Conservation (phyloP, 441 rosid species). For the Arabidopsis hybrid region DNA sequence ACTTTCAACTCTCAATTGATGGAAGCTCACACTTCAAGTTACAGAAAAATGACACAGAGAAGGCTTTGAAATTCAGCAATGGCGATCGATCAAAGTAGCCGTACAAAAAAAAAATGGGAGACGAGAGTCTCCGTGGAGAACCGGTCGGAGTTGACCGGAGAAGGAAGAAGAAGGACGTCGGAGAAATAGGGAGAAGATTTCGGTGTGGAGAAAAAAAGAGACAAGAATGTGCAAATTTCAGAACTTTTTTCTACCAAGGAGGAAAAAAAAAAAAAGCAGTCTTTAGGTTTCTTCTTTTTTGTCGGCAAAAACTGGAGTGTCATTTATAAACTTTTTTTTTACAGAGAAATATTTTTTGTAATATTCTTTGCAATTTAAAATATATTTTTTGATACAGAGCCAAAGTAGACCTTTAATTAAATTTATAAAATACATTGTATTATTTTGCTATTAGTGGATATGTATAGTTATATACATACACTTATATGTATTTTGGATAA, state of each 20-base stretch:
- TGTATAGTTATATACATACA: not conserved
- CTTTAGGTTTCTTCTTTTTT: conserved; percentile 34
- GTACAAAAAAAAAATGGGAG: not conserved
- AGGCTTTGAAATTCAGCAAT: conserved; percentile 43
- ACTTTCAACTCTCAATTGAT: conserved; percentile 31
- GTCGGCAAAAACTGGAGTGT: conserved; percentile 37
- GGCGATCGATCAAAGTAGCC: conserved; percentile 26
- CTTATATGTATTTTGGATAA: not conserved
- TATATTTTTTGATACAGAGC: not conserved
- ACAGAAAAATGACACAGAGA: conserved; percentile 1
- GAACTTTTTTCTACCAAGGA: conserved; percentile 15
- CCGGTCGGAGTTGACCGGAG: conserved; percentile 24
- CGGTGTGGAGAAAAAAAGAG: conserved; percentile 16
- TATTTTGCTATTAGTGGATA: not conserved
- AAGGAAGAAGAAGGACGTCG: conserved; percentile 34
- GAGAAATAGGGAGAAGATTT: conserved; percentile 26
- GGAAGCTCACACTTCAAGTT: conserved; percentile 26
- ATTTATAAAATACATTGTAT: not conserved
- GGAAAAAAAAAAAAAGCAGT: not conserved
- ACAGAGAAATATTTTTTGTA: not conserved
- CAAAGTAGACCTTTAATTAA: conserved; percentile 13
- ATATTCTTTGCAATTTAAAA: not conserved
- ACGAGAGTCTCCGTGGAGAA: conserved; percentile 1
- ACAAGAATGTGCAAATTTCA: conserved; percentile 28
- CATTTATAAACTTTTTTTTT: conserved; percentile 20